Conservation (phyloP, 2,329 filamentous ascomycete genomes). For the Botrytis fragariae region DNA sequence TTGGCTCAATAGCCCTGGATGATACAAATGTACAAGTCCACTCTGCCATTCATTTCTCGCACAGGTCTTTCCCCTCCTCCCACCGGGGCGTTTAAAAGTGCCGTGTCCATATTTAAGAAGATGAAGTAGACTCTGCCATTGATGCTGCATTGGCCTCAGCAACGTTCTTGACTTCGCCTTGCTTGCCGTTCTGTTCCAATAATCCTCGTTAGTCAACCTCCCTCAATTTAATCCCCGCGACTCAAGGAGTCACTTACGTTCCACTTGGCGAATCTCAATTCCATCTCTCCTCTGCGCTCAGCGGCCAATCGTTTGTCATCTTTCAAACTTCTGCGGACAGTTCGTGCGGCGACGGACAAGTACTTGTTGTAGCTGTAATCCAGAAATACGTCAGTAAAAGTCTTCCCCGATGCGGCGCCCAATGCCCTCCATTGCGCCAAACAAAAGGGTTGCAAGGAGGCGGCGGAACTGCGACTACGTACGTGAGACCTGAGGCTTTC, state of each 20-base stretch:
- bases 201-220: conserved; percentile 27
- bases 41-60: conserved; percentile 13
- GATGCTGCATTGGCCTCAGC: conserved; percentile 52
- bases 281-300: conserved; percentile 86
- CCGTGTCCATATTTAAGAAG: conserved; percentile 27
- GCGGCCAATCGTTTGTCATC: conserved; percentile 84
- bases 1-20: conserved; percentile 25
- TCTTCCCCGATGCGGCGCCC: conserved; percentile 14
- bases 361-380: conserved; percentile 96
- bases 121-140: conserved; percentile 30
- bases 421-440: conserved; percentile 26
- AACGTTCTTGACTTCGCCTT: conserved; percentile 78
- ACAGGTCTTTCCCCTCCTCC: conserved; percentile 16
- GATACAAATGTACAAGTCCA: conserved; percentile 37
- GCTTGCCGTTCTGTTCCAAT: conserved; percentile 80
- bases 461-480: conserved; percentile 26
- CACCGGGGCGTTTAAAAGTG: conserved; percentile 9
- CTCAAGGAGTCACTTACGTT: conserved; percentile 62
- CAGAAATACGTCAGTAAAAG: conserved; percentile 33
- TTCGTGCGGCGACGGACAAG: conserved; percentile 90
- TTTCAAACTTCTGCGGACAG: conserved; percentile 95
- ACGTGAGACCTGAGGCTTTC: conserved; percentile 91
- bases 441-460: background rate
- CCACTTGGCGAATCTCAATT: conserved; percentile 92
- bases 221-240: conserved; percentile 7